Evolutionary conservation across 225 moss, liverwort and hornwort species (phyloP).

Genomic region (Physcomitrium patens): DNA sequence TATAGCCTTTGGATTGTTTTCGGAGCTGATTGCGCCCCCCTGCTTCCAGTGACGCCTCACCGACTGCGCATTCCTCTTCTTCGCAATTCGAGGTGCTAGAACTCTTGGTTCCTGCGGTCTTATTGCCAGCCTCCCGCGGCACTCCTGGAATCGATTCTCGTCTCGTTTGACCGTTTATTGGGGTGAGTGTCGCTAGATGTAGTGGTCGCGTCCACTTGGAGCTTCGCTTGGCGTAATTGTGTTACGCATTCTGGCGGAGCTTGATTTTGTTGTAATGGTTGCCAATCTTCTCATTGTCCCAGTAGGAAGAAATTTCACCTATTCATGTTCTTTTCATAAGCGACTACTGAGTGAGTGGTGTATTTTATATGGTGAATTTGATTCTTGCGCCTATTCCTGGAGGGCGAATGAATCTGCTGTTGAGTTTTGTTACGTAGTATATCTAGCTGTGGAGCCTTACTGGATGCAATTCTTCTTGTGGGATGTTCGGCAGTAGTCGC

Average conservation of each 20-base stretch:
- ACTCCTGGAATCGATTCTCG: slow-evolving; percentile 5
- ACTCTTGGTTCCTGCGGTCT: background rate
- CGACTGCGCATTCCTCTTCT: slow-evolving; percentile 5
- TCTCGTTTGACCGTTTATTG: slow-evolving; percentile 4
- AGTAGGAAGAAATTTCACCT: background rate
- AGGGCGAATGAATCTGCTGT: background rate
- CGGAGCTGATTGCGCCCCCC: background rate
- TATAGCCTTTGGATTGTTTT: slow-evolving; percentile 25
- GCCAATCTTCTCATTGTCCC: background rate
- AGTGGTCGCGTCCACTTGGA: background rate
- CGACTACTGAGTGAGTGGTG: background rate
- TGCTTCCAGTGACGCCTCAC: background rate
- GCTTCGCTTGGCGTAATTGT: background rate
- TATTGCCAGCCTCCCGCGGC: background rate
- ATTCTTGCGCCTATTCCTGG: background rate
- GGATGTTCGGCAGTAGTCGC: background rate
- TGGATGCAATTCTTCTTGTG: background rate
- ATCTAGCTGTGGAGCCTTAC: background rate
- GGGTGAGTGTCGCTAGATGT: slow-evolving; percentile 4
- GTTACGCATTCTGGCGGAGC: background rate
- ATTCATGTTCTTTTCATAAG: background rate
- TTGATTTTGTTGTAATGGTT: background rate
- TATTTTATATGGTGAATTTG: background rate
- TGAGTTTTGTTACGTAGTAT: background rate
- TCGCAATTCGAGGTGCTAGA: background rate